A percentile compares a stretch with the other conserved stretches of the same genome.
These are phyloP conservation scores for Fraxinus xanthoxyloides DNA, from an alignment of 305 asterid genomes.

Conservation along the genomic window DNA sequence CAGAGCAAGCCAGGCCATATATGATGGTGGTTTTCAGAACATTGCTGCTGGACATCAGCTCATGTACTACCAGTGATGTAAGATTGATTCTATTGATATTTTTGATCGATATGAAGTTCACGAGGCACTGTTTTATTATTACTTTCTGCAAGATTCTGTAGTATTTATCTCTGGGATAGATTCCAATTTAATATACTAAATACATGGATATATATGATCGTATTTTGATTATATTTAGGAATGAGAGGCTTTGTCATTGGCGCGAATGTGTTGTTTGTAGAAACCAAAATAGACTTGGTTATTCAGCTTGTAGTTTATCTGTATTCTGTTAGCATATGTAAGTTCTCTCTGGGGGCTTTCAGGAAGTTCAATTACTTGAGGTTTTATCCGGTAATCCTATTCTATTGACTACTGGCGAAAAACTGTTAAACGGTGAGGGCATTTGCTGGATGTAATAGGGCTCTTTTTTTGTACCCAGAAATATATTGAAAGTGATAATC, in stretches of 20 bases:
- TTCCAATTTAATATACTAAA: constrained; percentile 16
- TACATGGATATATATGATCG: constrained; percentile 17
- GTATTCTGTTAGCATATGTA: not conserved
- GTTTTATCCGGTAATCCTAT: not conserved
- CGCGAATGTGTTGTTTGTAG: not conserved
- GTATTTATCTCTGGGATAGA: constrained; percentile 18
- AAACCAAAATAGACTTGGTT: not conserved
- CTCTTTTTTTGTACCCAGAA: not conserved
- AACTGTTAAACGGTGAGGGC: not conserved
- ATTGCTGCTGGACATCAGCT: constrained; percentile 47
- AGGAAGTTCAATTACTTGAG: not conserved
- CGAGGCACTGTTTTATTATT: not conserved
- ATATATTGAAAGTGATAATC: no score
- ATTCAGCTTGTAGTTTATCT: not conserved
- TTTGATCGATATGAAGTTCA: not conserved
- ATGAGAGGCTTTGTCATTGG: constrained; percentile 2
- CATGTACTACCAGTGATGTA: constrained; percentile 43
- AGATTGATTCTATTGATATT: constrained; percentile 4
- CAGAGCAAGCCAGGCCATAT: constrained; percentile 56
- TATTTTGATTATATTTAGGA: constrained; percentile 10
- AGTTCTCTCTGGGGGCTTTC: not conserved
- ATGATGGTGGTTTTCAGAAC: constrained; percentile 49
- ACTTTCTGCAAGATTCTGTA: constrained; percentile 11
- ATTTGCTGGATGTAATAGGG: not conserved
- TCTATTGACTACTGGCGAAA: not conserved